Conservation (phyloP, 2,329 filamentous ascomycete genomes). For the Passalora sequoiae region DNA sequence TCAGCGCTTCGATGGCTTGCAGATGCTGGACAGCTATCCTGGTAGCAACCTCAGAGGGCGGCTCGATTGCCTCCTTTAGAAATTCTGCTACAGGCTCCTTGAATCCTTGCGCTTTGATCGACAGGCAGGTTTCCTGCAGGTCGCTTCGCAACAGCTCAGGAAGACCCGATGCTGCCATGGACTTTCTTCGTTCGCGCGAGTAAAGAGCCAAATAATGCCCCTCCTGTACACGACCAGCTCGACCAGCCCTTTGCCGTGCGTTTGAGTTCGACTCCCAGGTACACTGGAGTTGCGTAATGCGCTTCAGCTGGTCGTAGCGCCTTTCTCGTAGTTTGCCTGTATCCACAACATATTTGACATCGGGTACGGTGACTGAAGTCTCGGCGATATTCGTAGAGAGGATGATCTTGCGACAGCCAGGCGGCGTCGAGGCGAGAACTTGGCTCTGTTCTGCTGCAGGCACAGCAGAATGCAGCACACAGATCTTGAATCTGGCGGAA, state of each 20-base stretch:
- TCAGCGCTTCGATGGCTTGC: conserved; percentile 40
- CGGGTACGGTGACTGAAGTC: conserved; percentile 49
- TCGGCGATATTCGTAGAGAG: conserved; percentile 50
- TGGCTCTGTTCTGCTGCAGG: conserved; percentile 39
- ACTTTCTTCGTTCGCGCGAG: conserved; percentile 34
- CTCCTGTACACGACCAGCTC: conserved; percentile 46
- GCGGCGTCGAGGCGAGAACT: conserved; percentile 38
- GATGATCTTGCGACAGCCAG: conserved; percentile 45
- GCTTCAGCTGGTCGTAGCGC: conserved; percentile 38
- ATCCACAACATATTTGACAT: conserved; percentile 49
- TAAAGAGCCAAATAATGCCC: conserved; percentile 50
- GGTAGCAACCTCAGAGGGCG: conserved; percentile 39
- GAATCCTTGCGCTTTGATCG: conserved; percentile 39
- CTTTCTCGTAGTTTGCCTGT: conserved; percentile 40
- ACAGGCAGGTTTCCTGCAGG: conserved; percentile 43
- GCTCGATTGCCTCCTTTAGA: conserved; percentile 43
- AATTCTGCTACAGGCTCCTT: conserved; percentile 39
- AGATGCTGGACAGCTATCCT: conserved; percentile 38
- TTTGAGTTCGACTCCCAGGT: conserved; percentile 48
- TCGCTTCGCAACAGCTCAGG: conserved; percentile 43
- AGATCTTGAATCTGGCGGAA: conserved; percentile 38
- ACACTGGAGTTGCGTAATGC: conserved; percentile 38
- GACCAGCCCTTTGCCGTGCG: conserved; percentile 46
- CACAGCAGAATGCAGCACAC: conserved; percentile 46
- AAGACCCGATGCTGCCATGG: conserved; percentile 31